Evolutionary conservation across 108 stramenopile species (phyloP), one percentile per base, ranked within the genome.

Genomic region (Fragilariopsis cylindrus): DNA sequence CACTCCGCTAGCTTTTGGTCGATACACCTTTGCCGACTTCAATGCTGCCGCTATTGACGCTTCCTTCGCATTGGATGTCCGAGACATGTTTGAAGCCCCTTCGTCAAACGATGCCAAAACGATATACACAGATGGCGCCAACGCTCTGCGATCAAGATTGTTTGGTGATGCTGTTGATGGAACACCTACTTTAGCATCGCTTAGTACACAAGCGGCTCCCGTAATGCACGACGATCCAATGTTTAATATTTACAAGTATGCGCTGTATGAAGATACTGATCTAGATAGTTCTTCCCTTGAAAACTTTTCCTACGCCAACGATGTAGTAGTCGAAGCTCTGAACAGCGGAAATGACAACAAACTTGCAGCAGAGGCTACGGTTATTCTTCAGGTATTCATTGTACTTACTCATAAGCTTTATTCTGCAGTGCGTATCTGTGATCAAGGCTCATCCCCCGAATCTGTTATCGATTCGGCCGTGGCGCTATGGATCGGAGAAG

Each of bases 401-500:
- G 71, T 84, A 6, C 83, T 94, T 60, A 70, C 70, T 7, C 81
- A 86, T 21, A 72, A 81, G 15, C 48, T 94, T 50, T 85, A 91
- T 57, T 57, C 81, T 57, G 81, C 90, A n/a, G 81, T 77, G 1
- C 55, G 60, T n/a, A 69, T 80, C 39, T 78, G 88, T 46, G 65
- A 81, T 21, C 42, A 76, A 1, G 30, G 65, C 8, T 57, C 69
- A 40, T 65, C 67, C 41, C 49, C 65, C 7, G 68, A 66, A 57
- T 69, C 57, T 44, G 70, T 43, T 5, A 60, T 94, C 53, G 93
- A 94, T 69, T 75, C 77, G 16, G 93, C 90, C 16, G 88, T 92
- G 21, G 93, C 84, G 4, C 77, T 90, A 18, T 94, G 90, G 90
- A 83, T 92, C 16, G 93, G 93, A 49, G 48, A 84, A 19, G 77